phyloP scores from a whole-genome alignment of 345 rosid species.

The Gossypium raimondii region DNA sequence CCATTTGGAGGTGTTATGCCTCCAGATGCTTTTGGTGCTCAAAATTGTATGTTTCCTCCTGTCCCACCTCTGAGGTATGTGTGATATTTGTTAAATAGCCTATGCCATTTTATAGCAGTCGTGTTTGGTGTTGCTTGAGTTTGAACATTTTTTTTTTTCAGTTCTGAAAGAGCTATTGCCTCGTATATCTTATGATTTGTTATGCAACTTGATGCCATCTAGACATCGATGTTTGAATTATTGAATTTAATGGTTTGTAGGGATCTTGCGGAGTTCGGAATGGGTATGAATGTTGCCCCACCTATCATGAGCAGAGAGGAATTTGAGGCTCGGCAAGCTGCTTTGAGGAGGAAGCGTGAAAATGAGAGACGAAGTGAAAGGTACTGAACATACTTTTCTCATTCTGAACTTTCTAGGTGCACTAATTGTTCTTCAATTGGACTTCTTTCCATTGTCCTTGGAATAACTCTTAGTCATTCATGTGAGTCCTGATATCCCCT shows the following conservation, averaged over 20 bases:
- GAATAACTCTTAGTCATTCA: not conserved
- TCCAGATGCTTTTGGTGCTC: conserved; percentile 60
- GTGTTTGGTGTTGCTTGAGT: not conserved
- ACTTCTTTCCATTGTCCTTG: not conserved
- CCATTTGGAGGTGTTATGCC: conserved; percentile 55
- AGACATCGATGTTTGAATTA: not conserved
- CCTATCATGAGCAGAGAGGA: conserved; percentile 93
- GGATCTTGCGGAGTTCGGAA: conserved; percentile 80
- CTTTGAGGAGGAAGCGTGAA: conserved; percentile 77
- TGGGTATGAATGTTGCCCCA: conserved; percentile 71
- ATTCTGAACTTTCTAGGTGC: not conserved
- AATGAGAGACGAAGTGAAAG: conserved; percentile 72
- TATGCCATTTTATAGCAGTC: not conserved
- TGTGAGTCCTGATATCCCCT: not conserved
- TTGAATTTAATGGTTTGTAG: conserved; percentile 32
- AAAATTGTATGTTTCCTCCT: conserved; percentile 55
- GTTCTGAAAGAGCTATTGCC: not conserved
- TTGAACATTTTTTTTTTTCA: not conserved
- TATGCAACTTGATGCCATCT: not conserved
- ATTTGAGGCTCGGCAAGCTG: conserved; percentile 85
- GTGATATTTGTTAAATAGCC: not conserved
- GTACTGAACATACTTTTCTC: conserved; percentile 30
- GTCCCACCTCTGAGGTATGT: conserved; percentile 59
- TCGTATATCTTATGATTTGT: not conserved
- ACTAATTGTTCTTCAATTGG: not conserved